A percentile compares a stretch with the other conserved stretches of the same genome.
Conservation (phyloP, 1,284 basidiomycete species). For the Sporisorium exsertum region DNA sequence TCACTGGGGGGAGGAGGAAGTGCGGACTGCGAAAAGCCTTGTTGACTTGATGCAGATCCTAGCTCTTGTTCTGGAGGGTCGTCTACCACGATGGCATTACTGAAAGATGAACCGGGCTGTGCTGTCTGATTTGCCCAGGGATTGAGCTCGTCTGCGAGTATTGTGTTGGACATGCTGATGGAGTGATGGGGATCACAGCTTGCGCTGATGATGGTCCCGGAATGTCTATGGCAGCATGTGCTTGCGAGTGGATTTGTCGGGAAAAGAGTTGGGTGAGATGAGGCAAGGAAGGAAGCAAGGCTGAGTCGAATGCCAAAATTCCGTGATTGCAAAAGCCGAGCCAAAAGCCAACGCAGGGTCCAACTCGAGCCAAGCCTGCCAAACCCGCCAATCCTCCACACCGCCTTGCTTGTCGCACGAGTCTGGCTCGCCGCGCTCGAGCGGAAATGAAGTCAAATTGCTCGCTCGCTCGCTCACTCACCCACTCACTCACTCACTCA, state of each 20-base stretch:
- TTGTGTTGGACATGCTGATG: slow-evolving; percentile 19
- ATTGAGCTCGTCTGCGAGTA: slow-evolving; percentile 25
- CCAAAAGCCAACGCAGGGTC: slow-evolving; percentile 17
- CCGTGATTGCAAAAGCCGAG: too few relatives aligned
- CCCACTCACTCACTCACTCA: too few relatives aligned
- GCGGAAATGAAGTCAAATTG: not conserved
- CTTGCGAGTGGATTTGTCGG: too few relatives aligned
- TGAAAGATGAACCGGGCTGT: slow-evolving; percentile 21
- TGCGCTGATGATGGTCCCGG: not conserved
- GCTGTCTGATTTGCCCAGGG: slow-evolving; percentile 16
- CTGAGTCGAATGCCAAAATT: slow-evolving; percentile 4
- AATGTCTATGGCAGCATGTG: not conserved
- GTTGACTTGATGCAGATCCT: slow-evolving; percentile 1
- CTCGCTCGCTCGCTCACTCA: too few relatives aligned
- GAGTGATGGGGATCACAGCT: not conserved
- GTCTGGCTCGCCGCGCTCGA: slow-evolving; percentile 1
- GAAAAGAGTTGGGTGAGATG: too few relatives aligned
- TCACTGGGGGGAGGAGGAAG: not conserved
- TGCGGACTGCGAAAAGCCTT: slow-evolving; percentile 20
- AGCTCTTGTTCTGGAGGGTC: slow-evolving; percentile 28
- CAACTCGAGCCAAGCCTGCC: not conserved
- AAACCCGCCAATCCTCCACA: too few relatives aligned
- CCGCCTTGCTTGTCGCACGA: slow-evolving; percentile 3
- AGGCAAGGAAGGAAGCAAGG: not conserved
- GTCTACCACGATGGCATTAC: slow-evolving; percentile 37